Evolutionary conservation across 2,329 filamentous ascomycete genomes (phyloP).

Genomic region (Passalora sequoiae): DNA sequence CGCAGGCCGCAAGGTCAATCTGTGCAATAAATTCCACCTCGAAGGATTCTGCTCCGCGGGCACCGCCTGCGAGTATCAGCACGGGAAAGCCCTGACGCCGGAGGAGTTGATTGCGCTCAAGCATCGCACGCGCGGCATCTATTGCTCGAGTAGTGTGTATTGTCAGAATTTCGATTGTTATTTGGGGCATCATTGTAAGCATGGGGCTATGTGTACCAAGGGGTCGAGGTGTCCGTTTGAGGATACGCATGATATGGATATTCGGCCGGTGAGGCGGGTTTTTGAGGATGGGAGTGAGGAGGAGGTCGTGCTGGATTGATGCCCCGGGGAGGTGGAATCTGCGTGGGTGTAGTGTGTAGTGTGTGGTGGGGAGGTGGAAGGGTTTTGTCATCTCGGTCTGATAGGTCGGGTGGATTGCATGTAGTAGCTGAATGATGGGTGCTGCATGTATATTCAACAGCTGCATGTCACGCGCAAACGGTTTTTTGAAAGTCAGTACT

Average conservation of each 20-base stretch:
- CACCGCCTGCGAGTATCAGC: conserved; percentile 40
- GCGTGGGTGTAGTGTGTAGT: too few relatives aligned
- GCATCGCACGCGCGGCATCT: conserved; percentile 39
- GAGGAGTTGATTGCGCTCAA: conserved; percentile 39
- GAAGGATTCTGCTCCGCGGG: conserved; percentile 38
- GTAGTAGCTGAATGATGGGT: too few relatives aligned
- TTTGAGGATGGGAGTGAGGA: conserved; percentile 31
- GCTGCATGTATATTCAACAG: too few relatives aligned
- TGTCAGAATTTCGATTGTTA: conserved; percentile 42
- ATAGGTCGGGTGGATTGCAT: too few relatives aligned
- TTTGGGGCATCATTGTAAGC: conserved; percentile 40
- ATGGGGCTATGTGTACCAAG: conserved; percentile 32
- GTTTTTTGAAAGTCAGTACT: too few relatives aligned
- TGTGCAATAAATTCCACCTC: conserved; percentile 38
- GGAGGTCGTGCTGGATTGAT: too few relatives aligned
- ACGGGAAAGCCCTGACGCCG: conserved; percentile 37
- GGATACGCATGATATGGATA: conserved; percentile 32
- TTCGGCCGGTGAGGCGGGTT: conserved; percentile 25
- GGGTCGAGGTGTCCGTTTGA: conserved; percentile 40
- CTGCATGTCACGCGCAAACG: too few relatives aligned
- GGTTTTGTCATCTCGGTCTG: too few relatives aligned
- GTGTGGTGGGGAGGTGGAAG: too few relatives aligned
- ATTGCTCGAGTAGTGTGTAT: conserved; percentile 34
- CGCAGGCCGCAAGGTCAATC: conserved; percentile 30
- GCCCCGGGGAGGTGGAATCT: too few relatives aligned